Conservation (phyloP, 2,329 filamentous ascomycete species). For the Pezicula carpinea region DNA sequence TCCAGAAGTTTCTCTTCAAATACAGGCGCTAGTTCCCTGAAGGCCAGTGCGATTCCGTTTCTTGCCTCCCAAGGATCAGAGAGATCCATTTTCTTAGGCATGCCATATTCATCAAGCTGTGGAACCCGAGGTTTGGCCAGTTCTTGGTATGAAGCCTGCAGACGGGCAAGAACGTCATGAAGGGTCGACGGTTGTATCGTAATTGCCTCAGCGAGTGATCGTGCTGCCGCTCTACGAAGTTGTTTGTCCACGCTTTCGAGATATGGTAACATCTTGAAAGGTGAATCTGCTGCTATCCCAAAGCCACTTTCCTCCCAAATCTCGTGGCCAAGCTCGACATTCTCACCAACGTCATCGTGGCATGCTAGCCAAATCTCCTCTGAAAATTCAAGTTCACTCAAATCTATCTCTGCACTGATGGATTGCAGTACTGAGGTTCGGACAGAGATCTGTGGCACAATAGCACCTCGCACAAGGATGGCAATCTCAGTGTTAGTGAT, state of each 20-base stretch:
- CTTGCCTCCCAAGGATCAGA: slow-evolving; percentile 88
- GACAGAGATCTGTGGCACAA: slow-evolving; percentile 75
- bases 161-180: slow-evolving; percentile 53
- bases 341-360: slow-evolving; percentile 87
- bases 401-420: slow-evolving; percentile 85
- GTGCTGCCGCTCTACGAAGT: slow-evolving; percentile 76
- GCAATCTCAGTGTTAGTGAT: slow-evolving; percentile 68
- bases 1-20: slow-evolving; percentile 69
- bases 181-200: slow-evolving; percentile 56
- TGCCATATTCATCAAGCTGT: slow-evolving; percentile 87
- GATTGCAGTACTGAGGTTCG: slow-evolving; percentile 82
- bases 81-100: slow-evolving; percentile 84
- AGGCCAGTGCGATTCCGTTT: slow-evolving; percentile 83
- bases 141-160: slow-evolving; percentile 70
- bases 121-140: slow-evolving; percentile 79
- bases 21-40: slow-evolving; percentile 71
- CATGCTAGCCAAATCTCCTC: slow-evolving; percentile 91
- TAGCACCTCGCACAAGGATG: slow-evolving; percentile 71
- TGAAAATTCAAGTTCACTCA: slow-evolving; percentile 80
- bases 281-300: slow-evolving; percentile 59
- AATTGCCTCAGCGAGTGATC: slow-evolving; percentile 73
- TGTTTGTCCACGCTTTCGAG: slow-evolving; percentile 75
- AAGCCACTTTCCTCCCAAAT: slow-evolving; percentile 96
- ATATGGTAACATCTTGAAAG: slow-evolving; percentile 69
- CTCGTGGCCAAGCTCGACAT: slow-evolving; percentile 73